A percentile compares a stretch with the other conserved stretches of the same genome.
phyloP scores from a whole-genome alignment of 805 yeast species.

The Torulaspora franciscae region DNA sequence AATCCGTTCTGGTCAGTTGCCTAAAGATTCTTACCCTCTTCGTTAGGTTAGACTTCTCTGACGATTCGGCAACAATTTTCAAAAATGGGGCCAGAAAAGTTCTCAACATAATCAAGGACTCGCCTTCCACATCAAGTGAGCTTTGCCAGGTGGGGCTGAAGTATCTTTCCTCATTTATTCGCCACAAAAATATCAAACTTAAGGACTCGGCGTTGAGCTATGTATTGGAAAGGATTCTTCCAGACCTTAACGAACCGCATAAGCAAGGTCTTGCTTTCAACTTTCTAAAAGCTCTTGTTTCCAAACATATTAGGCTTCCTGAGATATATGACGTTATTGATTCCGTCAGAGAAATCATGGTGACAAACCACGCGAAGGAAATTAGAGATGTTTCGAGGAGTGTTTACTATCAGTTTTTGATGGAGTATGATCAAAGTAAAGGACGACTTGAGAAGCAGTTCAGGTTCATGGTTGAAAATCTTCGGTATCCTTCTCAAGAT shows the following conservation, averaged over 20 bases:
- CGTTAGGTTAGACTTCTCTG: conserved; percentile 58
- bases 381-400: conserved; percentile 82
- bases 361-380: conserved; percentile 78
- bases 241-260: conserved; percentile 86
- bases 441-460: conserved; percentile 80
- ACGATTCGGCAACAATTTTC: conserved; percentile 44
- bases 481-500: conserved; percentile 75
- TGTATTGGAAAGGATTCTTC: conserved; percentile 63
- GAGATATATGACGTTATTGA: conserved; percentile 90
- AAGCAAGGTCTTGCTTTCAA: conserved; percentile 85
- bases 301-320: conserved; percentile 70
- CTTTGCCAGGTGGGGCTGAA: conserved; percentile 75
- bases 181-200: conserved; percentile 62
- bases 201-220: conserved; percentile 71
- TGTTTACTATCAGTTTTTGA: conserved; percentile 75
- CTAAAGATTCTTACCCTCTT: conserved; percentile 57
- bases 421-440: conserved; percentile 92
- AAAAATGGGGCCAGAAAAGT: conserved; percentile 57
- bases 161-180: conserved; percentile 64
- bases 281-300: conserved; percentile 71
- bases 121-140: conserved; percentile 73
- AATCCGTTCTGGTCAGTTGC: conserved; percentile 66
- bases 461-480: conserved; percentile 70
- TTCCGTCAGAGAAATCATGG: conserved; percentile 73
- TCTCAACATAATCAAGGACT: conserved; percentile 60